Evolutionary conservation across 1,284 basidiomycete genomes (phyloP).

Genomic region (Acaromyces ingoldii): DNA sequence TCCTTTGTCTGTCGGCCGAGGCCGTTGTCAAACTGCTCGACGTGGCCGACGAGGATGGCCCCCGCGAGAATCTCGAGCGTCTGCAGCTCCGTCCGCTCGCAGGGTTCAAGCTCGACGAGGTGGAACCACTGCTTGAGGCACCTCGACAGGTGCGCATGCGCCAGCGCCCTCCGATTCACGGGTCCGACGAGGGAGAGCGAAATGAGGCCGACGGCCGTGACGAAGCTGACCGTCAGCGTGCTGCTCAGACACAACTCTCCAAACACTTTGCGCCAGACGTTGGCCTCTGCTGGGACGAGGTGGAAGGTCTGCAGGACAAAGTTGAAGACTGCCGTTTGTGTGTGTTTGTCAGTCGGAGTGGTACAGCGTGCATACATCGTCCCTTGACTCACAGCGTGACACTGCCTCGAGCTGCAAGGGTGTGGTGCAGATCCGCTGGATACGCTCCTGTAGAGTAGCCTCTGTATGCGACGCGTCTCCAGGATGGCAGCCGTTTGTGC

Average conservation of each 20-base stretch:
- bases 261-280: neutral
- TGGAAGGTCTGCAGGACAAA: neutral
- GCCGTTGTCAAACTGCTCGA: conserved; percentile 1
- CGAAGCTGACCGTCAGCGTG: neutral
- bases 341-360: too few relatives aligned
- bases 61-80: neutral
- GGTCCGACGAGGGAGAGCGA: neutral
- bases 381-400: too few relatives aligned
- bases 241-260: neutral
- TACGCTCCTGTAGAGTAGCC: neutral
- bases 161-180: neutral
- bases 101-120: neutral
- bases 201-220: neutral
- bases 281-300: neutral
- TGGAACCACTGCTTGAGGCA: neutral
- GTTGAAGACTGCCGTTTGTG: too few relatives aligned
- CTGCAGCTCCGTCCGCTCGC: neutral
- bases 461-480: neutral
- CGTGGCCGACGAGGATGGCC: neutral
- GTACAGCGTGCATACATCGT: too few relatives aligned
- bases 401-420: neutral
- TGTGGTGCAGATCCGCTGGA: neutral
- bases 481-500: neutral
- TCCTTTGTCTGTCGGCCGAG: neutral
- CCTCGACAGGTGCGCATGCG: neutral